Conservation (phyloP, 306 rosid genomes). For the Sechiopsis laciniata region DNA sequence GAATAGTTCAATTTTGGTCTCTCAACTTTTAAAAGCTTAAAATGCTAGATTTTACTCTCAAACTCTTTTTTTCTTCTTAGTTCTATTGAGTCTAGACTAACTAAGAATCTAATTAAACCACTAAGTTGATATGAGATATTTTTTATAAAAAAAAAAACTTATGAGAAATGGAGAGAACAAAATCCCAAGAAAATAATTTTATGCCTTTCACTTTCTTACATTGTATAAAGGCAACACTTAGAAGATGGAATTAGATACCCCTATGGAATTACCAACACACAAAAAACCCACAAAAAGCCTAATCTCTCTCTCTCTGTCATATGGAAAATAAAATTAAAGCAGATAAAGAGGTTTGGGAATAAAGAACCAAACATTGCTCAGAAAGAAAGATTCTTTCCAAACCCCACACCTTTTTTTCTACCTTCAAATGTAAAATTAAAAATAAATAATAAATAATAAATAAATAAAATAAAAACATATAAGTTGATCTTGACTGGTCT, state of each 20-base stretch:
- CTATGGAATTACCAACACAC: background rate
- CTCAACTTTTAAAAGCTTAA: too few relatives aligned
- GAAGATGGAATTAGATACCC: conserved; percentile 16
- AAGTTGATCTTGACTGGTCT: too few relatives aligned
- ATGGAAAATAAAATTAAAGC: background rate
- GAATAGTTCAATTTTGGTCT: too few relatives aligned
- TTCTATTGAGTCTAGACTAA: background rate
- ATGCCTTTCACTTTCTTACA: conserved; percentile 11
- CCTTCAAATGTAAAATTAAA: background rate
- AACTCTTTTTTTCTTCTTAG: background rate
- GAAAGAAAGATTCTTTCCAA: conserved; percentile 14
- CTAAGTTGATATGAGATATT: background rate
- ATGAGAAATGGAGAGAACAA: conserved; percentile 4
- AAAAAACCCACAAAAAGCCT: background rate
- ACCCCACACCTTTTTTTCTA: background rate
- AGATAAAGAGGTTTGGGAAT: conserved; percentile 10
- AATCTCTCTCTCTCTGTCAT: background rate
- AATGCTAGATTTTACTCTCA: background rate
- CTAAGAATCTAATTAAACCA: conserved; percentile 4
- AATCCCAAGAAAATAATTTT: conserved; percentile 16
- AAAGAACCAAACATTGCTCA: conserved; percentile 13
- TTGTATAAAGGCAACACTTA: background rate
- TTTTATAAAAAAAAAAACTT: background rate
- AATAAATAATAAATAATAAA: too few relatives aligned
- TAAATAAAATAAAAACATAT: too few relatives aligned